Base-by-base conservation (phyloP, 2,329 filamentous ascomycete species). In the Harringtonia aguacate region DNA sequence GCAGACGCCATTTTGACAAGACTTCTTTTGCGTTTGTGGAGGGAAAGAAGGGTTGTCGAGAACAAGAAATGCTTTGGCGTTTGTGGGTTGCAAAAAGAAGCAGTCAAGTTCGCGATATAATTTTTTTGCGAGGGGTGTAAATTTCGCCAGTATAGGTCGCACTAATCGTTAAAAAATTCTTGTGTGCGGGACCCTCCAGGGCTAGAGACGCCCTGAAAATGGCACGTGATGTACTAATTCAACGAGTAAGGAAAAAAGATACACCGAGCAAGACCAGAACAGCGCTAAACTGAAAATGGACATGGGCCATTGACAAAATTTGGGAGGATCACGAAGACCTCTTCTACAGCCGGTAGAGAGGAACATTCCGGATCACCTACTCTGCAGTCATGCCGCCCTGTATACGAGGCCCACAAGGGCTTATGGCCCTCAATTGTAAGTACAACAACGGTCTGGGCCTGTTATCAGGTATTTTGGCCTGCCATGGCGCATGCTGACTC, bases 1-100 rank as follows among this genome's bases (percentile, higher is more conserved):
- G 81, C 78, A 68, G 90, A 86, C 67, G 89, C 87, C 90, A 95
- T 95, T 68, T 81, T 92, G 81, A 75, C 68, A 69, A n/a, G 61
- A 58, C 58, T 62, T 61, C 50, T 51, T 51, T 24, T 36, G 40
- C 24, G 37, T 21, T 43, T 22, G 40, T 21, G 20, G 40, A 14
- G 17, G 2, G 33, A n/a, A 31, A 17, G 37, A n/a, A 35, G 41
- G 28, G 22, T 18, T 38, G 41, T 20, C 20, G 18, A 35, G 22
- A 35, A 34, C 9, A n/a, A n/a, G n/a, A n/a, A 18, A 10, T 30
- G 33, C 14, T 30, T 14, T 30, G 27, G 34, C 41, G 27, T 22
- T 36, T 31, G 24, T n/a, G 12, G 24, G 31, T 28, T 27, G 35
- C 18, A 18, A n/a, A 37, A 36, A 15, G 36, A 44, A 24, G 38